phyloP scores from a whole-genome alignment of 345 rosid genomes.

The Zanthoxylum bungeanum region DNA sequence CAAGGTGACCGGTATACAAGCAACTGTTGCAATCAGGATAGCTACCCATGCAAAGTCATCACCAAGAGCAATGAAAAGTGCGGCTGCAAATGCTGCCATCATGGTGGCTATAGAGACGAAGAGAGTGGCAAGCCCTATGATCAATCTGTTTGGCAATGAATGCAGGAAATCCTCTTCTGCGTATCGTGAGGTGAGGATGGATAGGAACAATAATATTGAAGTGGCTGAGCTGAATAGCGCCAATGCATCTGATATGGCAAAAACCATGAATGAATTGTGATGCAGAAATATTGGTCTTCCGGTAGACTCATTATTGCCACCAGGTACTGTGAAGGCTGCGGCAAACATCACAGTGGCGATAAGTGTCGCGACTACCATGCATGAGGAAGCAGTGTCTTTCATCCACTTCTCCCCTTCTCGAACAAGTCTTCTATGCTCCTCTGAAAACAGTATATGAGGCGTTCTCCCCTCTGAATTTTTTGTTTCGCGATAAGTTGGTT shows the following conservation, averaged over 20 bases:
- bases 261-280: constrained; percentile 16
- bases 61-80: constrained; percentile 28
- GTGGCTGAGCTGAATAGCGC: constrained; percentile 35
- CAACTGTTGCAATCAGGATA: neutral
- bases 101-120: constrained; percentile 37
- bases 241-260: constrained; percentile 24
- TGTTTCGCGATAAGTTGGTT: constrained; percentile 25
- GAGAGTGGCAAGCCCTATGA: constrained; percentile 27
- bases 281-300: constrained; percentile 27
- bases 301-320: constrained; percentile 22
- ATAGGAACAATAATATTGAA: constrained; percentile 37
- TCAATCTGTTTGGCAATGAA: constrained; percentile 36
- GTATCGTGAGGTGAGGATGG: constrained; percentile 43
- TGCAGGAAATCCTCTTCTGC: constrained; percentile 34
- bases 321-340: constrained; percentile 41
- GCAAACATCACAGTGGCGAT: constrained; percentile 46
- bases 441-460: constrained; percentile 21
- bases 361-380: constrained; percentile 40
- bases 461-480: constrained; percentile 22
- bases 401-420: constrained; percentile 38
- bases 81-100: constrained; percentile 36
- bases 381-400: constrained; percentile 39
- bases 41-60: constrained; percentile 19
- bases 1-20: constrained; percentile 20
- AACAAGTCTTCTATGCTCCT: constrained; percentile 21